These are phyloP conservation scores for Penicillium cinerascens DNA, from an alignment of 495 filamentous ascomycete genomes.

Conservation along the genomic window DNA sequence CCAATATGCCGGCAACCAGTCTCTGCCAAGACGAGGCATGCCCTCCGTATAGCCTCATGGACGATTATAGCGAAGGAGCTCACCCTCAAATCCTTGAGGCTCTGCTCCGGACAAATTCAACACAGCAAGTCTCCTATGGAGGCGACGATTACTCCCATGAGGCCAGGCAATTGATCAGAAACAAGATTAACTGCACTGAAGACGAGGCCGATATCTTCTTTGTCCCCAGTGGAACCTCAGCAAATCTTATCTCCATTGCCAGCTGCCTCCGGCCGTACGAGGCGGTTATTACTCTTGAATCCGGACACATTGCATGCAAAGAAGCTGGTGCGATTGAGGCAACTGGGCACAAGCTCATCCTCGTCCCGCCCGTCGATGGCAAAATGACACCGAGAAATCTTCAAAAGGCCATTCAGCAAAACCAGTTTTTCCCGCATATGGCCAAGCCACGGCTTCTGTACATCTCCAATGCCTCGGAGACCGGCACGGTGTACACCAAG, in stretches of 20 bases:
- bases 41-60: slow-evolving; percentile 40
- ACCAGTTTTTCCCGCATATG: slow-evolving; percentile 44
- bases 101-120: slow-evolving; percentile 35
- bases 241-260: slow-evolving; percentile 44
- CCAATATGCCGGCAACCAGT: slow-evolving; percentile 25
- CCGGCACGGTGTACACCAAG: slow-evolving; percentile 40
- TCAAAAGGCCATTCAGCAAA: slow-evolving; percentile 32
- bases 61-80: slow-evolving; percentile 47
- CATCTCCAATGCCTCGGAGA: slow-evolving; percentile 43
- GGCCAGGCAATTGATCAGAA: slow-evolving; percentile 32
- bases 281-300: slow-evolving; percentile 39
- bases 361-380: slow-evolving; percentile 35
- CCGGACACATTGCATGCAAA: slow-evolving; percentile 42
- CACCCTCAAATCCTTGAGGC: slow-evolving; percentile 42
- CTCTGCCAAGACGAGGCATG: slow-evolving; percentile 30
- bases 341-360: slow-evolving; percentile 45
- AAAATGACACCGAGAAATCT: slow-evolving; percentile 40
- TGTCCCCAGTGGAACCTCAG: slow-evolving; percentile 43
- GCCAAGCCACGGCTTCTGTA: slow-evolving; percentile 44
- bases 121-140: slow-evolving; percentile 42
- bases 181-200: slow-evolving; percentile 26
- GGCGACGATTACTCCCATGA: slow-evolving; percentile 32
- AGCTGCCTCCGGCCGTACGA: slow-evolving; percentile 43
- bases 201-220: slow-evolving; percentile 44
- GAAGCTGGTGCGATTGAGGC: slow-evolving; percentile 46